Percentiles rank a stretch among this genome's conserved stretches.
Evolutionary conservation across 495 filamentous ascomycete genomes (phyloP).

Genomic region (Tuber umbilicatum): DNA sequence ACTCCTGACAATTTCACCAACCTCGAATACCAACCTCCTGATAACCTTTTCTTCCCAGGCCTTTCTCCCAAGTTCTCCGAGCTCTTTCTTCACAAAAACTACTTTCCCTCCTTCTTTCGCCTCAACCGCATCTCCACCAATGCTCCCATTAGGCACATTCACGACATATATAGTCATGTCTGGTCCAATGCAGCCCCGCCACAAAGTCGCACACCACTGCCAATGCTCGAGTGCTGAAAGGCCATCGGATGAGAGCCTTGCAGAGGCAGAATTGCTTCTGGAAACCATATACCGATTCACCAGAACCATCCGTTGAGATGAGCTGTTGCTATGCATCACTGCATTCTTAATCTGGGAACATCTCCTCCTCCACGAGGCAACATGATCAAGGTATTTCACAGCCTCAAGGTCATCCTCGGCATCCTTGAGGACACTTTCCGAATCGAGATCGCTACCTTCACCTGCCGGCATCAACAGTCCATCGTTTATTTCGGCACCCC

Average conservation of each 20-base stretch:
- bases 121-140: conserved; percentile 31
- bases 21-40: conserved; percentile 71
- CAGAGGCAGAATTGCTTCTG: conserved; percentile 65
- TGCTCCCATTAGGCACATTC: conserved; percentile 17
- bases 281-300: conserved; percentile 53
- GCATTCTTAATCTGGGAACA: conserved; percentile 32
- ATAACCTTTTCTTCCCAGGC: conserved; percentile 60
- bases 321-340: conserved; percentile 14
- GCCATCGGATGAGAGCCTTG: conserved; percentile 65
- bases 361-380: conserved; percentile 33
- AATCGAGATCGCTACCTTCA: conserved; percentile 3
- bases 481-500: conserved; percentile 1
- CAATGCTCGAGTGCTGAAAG: conserved; percentile 81
- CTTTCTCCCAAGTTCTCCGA: conserved; percentile 37
- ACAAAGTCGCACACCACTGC: conserved; percentile 96
- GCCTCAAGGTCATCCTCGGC: conserved; percentile 24
- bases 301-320: conserved; percentile 46
- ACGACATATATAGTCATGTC: conserved; percentile 76
- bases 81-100: conserved; percentile 40
- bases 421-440: conserved; percentile 11
- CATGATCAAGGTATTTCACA: conserved; percentile 31
- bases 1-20: conserved; percentile 66
- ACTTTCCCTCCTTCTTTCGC: conserved; percentile 32
- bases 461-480: conserved; percentile 16
- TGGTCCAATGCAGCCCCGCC: conserved; percentile 77